Conservation (phyloP, 129 eudicot species). For the Gnaphalium uliginosum region DNA sequence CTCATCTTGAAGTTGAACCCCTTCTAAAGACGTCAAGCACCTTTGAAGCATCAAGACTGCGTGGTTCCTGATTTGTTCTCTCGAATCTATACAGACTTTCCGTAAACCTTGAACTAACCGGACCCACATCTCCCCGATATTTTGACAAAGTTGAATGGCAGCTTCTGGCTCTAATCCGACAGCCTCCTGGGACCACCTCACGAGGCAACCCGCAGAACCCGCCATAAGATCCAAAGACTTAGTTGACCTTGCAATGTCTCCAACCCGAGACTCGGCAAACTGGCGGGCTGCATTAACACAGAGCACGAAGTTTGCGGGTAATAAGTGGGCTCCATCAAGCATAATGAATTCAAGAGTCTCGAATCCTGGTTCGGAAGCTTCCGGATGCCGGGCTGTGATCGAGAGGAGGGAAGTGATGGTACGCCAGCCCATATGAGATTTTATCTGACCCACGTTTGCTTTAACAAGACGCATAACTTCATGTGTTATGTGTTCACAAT, state of each 20-base stretch:
- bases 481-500: slow-evolving; percentile 75
- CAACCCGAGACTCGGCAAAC: slow-evolving; percentile 85
- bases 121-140: slow-evolving; percentile 81
- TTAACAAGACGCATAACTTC: slow-evolving; percentile 78
- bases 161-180: slow-evolving; percentile 49
- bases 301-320: slow-evolving; percentile 68
- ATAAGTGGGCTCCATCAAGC: slow-evolving; percentile 76
- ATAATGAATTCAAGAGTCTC: slow-evolving; percentile 66
- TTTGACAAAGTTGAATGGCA: slow-evolving; percentile 52
- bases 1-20: slow-evolving; percentile 48
- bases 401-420: slow-evolving; percentile 70
- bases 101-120: slow-evolving; percentile 62
- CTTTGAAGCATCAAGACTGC: slow-evolving; percentile 54
- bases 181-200: slow-evolving; percentile 61
- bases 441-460: slow-evolving; percentile 70
- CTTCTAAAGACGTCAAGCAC: slow-evolving; percentile 64
- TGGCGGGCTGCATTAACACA: slow-evolving; percentile 73
- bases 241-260: slow-evolving; percentile 50
- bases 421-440: slow-evolving; percentile 89
- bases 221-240: slow-evolving; percentile 69
- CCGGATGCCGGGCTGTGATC: slow-evolving; percentile 76
- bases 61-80: slow-evolving; percentile 80
- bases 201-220: slow-evolving; percentile 59
- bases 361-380: slow-evolving; percentile 77
- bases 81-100: slow-evolving; percentile 63